Percentiles rank a stretch among this genome's conserved stretches.
Evolutionary conservation across 305 asterid species (phyloP).

Genomic region (Rubia occidens): DNA sequence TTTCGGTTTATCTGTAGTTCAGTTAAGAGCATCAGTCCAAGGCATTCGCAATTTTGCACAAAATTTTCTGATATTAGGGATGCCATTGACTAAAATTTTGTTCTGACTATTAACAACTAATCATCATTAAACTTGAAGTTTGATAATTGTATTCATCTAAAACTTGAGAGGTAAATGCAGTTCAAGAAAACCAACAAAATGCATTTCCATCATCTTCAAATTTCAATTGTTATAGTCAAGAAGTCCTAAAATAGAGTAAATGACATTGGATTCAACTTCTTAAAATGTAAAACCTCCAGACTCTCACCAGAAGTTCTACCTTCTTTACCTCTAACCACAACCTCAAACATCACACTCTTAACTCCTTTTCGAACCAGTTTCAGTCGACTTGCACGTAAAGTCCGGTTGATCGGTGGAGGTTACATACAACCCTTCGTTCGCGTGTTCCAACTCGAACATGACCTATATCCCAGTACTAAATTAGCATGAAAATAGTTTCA

Average conservation of each 20-base stretch:
- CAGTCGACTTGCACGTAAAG: conserved; percentile 46
- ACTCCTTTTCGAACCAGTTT: conserved; percentile 17
- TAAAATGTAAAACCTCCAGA: neutral
- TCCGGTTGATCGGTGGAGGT: conserved; percentile 52
- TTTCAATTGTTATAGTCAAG: neutral
- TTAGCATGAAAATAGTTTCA: neutral
- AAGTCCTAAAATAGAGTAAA: neutral
- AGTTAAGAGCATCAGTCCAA: no score
- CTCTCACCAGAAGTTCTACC: neutral
- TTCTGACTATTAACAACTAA: no score
- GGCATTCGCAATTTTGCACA: no score
- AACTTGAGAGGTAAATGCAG: neutral
- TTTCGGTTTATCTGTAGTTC: no score
- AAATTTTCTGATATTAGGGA: no score
- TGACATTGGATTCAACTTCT: neutral
- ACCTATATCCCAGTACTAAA: conserved; percentile 31
- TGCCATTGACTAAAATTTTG: no score
- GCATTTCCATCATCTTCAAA: neutral
- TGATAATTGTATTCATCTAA: neutral
- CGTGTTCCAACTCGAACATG: conserved; percentile 62
- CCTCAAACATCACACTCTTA: conserved; percentile 16
- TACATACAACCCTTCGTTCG: conserved; percentile 42
- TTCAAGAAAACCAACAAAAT: neutral
- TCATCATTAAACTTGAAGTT: neutral
- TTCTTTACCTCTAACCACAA: neutral